A percentile compares a stretch with the other conserved stretches of the same genome.
phyloP scores from a whole-genome alignment of 140 eudicot species.

The Eryngium alpinum region DNA sequence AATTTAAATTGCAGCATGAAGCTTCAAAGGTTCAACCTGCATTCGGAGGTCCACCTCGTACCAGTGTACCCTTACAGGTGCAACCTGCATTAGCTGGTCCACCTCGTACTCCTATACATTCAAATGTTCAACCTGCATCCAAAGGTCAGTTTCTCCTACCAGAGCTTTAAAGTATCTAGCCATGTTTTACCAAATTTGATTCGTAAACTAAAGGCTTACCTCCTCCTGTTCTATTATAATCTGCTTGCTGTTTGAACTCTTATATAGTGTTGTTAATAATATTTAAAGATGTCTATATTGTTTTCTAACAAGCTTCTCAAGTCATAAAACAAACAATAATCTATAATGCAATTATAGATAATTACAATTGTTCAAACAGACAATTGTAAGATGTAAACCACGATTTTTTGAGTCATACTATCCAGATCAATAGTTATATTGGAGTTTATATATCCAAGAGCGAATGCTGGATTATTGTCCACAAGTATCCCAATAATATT shows the following conservation, averaged over 20 bases:
- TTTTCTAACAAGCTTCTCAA: background rate
- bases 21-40: constrained; percentile 27
- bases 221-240: background rate
- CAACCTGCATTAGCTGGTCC: constrained; percentile 35
- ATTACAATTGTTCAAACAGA: background rate
- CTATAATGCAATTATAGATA: background rate
- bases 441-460: background rate
- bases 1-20: constrained; percentile 42
- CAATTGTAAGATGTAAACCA: background rate
- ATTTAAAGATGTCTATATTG: background rate
- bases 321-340: background rate
- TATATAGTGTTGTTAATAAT: background rate
- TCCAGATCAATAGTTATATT: background rate
- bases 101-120: background rate
- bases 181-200: background rate
- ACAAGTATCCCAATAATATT: background rate
- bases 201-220: background rate
- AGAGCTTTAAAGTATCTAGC: background rate
- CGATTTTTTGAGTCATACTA: background rate
- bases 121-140: constrained; percentile 21
- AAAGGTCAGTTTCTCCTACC: constrained; percentile 38
- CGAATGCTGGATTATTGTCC: background rate
- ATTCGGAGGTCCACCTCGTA: background rate
- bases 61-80: background rate
- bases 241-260: background rate